Evolutionary conservation across 2,329 filamentous ascomycete species (phyloP), one percentile per base, ranked within the genome.

Genomic region (Sporothrix variecibatus): DNA sequence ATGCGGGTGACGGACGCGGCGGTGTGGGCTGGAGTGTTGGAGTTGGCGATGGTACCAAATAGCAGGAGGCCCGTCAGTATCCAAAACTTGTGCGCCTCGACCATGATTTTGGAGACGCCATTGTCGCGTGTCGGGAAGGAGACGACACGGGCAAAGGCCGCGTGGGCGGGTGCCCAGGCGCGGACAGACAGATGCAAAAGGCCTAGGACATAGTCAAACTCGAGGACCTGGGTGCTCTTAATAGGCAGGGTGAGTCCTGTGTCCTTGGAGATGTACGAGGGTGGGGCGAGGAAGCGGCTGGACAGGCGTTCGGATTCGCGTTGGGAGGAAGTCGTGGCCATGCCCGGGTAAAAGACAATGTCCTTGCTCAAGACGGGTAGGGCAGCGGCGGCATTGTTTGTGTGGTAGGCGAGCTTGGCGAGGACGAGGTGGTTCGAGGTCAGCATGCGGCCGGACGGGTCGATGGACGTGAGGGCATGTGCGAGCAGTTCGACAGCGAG

Each of bases 31-130:
- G 93, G 92, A 1, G 84, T 83, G 4, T 85, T 84, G 6, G 53
- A 56, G 4, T 85, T 84, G 6, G 53, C 56, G 2, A 73, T 51
- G 78, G 86, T 88, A 77, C 94, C 95, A 72, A 90, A 84, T 7
- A 89, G 86, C 23, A 99, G 84, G 72, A 98, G 86, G 72, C 90
- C 90, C 11, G 94, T 87, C 20, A 99, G 84, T 9, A 97, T 81
- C 93, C 94, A 98, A 82, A 95, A 97, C 83, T 95, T 97, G 85
- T 97, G 95, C 6, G 94, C 93, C 77, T 97, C 94, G 3, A 93
- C 86, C 92, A 96, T 96, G 70, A 97, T 87, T 80, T 90, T 91
- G 81, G 92, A 95, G 15, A 90, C 86, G 49, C 89, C 86, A 43
- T 86, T 84, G 26, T 90, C 91, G 71, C 85, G 86, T 0, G 87